phyloP scores from a whole-genome alignment of 106 monocot species.

The Phalaenopsis aphrodite region DNA sequence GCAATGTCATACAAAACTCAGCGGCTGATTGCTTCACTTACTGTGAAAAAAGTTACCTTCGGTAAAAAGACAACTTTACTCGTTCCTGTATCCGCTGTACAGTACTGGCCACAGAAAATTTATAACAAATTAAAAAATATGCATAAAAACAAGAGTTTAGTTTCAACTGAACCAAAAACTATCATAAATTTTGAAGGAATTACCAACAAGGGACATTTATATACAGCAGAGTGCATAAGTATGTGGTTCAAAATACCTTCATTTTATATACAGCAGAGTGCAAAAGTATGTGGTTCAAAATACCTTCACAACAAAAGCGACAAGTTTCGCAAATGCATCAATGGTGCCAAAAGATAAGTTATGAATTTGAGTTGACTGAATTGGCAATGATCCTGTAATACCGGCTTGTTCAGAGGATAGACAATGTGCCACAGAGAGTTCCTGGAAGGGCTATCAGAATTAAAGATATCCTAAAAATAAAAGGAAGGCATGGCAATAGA shows the following conservation, averaged over 20 bases:
- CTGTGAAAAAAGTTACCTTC: conserved; percentile 27
- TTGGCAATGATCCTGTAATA: conserved; percentile 25
- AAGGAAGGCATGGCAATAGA: not conserved
- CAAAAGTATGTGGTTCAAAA: not conserved
- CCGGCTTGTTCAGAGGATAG: conserved; percentile 42
- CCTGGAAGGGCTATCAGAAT: conserved; percentile 29
- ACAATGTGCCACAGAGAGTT: conserved; percentile 63
- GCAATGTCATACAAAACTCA: not conserved
- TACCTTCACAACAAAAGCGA: conserved; percentile 72
- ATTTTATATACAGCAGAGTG: conserved; percentile 2
- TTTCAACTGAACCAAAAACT: not conserved
- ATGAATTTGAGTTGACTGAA: conserved; percentile 46
- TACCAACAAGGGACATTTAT: not conserved
- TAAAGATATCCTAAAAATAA: not conserved
- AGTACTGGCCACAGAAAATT: conserved; percentile 24
- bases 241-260: conserved; percentile 50
- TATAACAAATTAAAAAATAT: conserved; percentile 3
- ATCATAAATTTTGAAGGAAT: not conserved
- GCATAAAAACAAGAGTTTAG: conserved; percentile 1
- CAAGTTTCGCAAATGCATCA: conserved; percentile 80
- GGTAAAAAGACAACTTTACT: conserved; percentile 51
- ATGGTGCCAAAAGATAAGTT: conserved; percentile 59
- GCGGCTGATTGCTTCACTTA: not conserved
- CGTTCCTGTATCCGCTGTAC: conserved; percentile 52
- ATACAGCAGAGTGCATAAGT: not conserved